A percentile compares a stretch with the other conserved stretches of the same genome.
Evolutionary conservation across 345 rosid species (phyloP).

Genomic region (Psidium guajava): DNA sequence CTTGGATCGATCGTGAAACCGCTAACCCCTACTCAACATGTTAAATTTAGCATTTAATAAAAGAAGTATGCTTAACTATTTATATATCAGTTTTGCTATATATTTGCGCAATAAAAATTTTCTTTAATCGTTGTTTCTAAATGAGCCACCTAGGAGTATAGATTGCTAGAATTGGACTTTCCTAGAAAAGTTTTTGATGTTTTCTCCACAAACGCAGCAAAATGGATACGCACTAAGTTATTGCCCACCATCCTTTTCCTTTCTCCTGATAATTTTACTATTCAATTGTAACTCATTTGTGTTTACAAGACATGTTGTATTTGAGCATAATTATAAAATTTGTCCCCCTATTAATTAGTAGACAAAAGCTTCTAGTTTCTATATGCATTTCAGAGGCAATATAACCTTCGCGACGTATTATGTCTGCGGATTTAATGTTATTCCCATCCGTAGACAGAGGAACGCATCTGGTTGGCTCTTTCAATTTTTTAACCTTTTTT

Average conservation of each 20-base stretch:
- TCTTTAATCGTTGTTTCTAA: not conserved
- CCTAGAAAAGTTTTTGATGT: not conserved
- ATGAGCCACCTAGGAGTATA: not conserved
- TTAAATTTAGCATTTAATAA: no score
- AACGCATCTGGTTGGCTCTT: not conserved
- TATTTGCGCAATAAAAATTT: not conserved
- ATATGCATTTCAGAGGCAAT: not conserved
- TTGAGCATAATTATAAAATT: not conserved
- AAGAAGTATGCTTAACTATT: not conserved
- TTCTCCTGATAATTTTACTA: not conserved
- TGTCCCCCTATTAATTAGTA: not conserved
- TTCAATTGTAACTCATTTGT: not conserved
- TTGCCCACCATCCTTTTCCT: not conserved
- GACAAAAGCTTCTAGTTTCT: not conserved
- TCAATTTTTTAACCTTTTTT: not conserved
- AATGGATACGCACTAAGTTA: not conserved
- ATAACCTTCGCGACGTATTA: not conserved
- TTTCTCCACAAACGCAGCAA: not conserved
- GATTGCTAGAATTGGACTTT: not conserved
- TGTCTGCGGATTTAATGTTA: not conserved
- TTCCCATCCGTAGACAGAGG: not conserved
- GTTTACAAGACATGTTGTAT: not conserved
- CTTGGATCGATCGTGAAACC: no score
- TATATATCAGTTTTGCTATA: not conserved
- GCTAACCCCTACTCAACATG: not conserved